Evolutionary conservation across 2,329 filamentous ascomycete genomes (phyloP).

Genomic region (Stagonosporopsis vannaccii): DNA sequence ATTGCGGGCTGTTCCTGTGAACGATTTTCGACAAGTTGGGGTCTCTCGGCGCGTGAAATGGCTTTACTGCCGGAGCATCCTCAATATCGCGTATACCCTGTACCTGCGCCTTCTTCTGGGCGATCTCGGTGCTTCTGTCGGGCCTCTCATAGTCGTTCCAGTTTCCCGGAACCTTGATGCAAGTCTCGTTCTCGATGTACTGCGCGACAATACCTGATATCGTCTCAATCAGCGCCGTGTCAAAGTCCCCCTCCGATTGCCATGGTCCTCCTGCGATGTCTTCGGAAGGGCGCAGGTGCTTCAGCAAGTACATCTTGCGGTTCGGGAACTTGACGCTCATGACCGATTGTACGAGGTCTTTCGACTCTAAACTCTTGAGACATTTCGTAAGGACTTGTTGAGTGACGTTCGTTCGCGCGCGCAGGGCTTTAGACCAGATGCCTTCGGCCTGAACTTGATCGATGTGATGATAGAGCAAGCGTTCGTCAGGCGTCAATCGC

Average conservation of each 20-base stretch:
- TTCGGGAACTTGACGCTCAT: constrained; percentile 90
- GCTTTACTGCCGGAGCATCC: constrained; percentile 35
- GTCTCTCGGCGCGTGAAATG: constrained; percentile 34
- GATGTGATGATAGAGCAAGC: constrained; percentile 86
- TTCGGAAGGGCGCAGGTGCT: constrained; percentile 82
- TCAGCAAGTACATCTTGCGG: constrained; percentile 96
- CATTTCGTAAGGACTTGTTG: constrained; percentile 81
- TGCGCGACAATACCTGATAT: constrained; percentile 77
- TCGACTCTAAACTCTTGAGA: constrained; percentile 82
- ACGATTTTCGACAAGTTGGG: constrained; percentile 42
- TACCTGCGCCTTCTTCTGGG: constrained; percentile 47
- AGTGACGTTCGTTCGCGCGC: constrained; percentile 80
- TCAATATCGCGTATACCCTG: constrained; percentile 44
- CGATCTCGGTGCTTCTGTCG: constrained; percentile 44
- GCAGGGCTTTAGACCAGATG: constrained; percentile 89
- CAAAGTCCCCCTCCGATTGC: constrained; percentile 90
- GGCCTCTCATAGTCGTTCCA: constrained; percentile 52
- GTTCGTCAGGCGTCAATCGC: constrained; percentile 70
- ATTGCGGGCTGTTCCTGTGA: constrained; percentile 73
- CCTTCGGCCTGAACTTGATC: constrained; percentile 85
- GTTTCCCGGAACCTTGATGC: constrained; percentile 62
- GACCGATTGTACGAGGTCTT: constrained; percentile 84
- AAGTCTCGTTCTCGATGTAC: constrained; percentile 75
- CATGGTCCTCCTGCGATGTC: constrained; percentile 92
- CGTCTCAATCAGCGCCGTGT: constrained; percentile 84